Conservation (phyloP, 805 yeast species). For the Yarrowia sp. region DNA sequence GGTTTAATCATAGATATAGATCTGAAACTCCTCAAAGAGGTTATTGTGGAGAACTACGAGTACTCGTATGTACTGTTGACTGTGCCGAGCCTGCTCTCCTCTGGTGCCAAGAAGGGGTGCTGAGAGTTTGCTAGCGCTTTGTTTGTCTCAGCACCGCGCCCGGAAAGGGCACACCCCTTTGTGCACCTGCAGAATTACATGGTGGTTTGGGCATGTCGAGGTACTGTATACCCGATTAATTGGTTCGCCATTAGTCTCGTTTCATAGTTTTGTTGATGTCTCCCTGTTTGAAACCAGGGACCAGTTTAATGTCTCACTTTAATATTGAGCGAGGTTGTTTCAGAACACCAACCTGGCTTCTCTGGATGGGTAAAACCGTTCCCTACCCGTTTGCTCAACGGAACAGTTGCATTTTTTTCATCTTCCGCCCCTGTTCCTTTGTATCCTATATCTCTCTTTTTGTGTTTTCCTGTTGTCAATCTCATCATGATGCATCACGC, state of each 20-base stretch:
- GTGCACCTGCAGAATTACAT: not conserved
- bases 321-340: not conserved
- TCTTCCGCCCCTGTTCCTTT: not conserved
- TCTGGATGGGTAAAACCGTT: not conserved
- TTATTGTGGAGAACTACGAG: too few species aligned
- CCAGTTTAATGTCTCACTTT: too few species aligned
- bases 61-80: too few species aligned
- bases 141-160: not conserved
- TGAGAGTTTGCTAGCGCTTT: not conserved
- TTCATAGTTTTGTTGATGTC: too few species aligned
- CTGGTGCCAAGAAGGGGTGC: slow-evolving; percentile 8
- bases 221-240: not conserved
- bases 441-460: not conserved
- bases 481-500: not conserved
- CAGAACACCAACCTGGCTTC: not conserved
- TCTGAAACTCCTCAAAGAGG: too few species aligned
- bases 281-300: too few species aligned
- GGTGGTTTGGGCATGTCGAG: not conserved
- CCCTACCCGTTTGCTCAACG: not conserved
- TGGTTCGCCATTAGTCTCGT: not conserved
- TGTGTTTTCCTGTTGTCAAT: slow-evolving; percentile 13
- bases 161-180: not conserved
- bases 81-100: too few species aligned
- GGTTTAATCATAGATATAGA: too few species aligned
- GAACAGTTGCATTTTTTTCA: not conserved